Percentiles rank a stretch among this genome's conserved stretches.
These are phyloP conservation scores for Jatropha podagrica DNA, from an alignment of 441 rosid species.

Conservation along the genomic window DNA sequence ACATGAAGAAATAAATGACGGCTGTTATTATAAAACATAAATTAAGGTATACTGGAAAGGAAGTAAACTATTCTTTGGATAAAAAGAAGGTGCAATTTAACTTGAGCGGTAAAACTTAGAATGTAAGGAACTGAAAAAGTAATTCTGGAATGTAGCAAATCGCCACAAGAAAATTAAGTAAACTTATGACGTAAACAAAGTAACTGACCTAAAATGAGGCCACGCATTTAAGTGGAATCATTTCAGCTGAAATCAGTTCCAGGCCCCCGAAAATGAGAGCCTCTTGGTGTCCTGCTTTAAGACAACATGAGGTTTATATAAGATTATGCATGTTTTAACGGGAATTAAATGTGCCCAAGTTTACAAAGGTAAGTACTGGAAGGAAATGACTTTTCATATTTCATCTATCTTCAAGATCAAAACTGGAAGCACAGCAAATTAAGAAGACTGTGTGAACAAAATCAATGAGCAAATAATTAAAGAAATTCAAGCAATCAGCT, in stretches of 20 bases:
- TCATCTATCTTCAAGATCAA: constrained; percentile 39
- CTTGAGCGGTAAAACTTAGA: constrained; percentile 41
- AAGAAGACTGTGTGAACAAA: constrained; percentile 24
- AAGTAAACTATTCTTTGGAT: constrained; percentile 33
- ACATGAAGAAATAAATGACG: constrained; percentile 27
- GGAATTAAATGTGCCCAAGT: constrained; percentile 57
- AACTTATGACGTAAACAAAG: constrained; percentile 69
- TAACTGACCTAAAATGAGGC: constrained; percentile 99
- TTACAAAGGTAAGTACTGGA: constrained; percentile 59
- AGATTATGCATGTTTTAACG: constrained; percentile 60
- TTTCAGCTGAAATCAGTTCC: constrained; percentile 94
- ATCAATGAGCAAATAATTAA: constrained; percentile 10
- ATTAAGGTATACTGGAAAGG: constrained; percentile 32
- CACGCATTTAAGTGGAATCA: constrained; percentile 96
- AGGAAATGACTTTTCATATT: constrained; percentile 55
- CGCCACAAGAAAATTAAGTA: constrained; percentile 54
- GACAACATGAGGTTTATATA: constrained; percentile 87
- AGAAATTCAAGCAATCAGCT: constrained; percentile 28
- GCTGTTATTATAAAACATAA: constrained; percentile 12
- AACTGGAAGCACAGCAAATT: constrained; percentile 40
- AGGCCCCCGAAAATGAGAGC: constrained; percentile 97
- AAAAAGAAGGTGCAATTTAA: constrained; percentile 35
- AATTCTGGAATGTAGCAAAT: constrained; percentile 57
- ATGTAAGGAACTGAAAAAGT: constrained; percentile 47
- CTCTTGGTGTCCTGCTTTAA: constrained; percentile 97